A percentile compares a stretch with the other conserved stretches of the same genome.
Evolutionary conservation across 2,329 filamentous ascomycete species (phyloP).

Genomic region (Fusarium chaquense): DNA sequence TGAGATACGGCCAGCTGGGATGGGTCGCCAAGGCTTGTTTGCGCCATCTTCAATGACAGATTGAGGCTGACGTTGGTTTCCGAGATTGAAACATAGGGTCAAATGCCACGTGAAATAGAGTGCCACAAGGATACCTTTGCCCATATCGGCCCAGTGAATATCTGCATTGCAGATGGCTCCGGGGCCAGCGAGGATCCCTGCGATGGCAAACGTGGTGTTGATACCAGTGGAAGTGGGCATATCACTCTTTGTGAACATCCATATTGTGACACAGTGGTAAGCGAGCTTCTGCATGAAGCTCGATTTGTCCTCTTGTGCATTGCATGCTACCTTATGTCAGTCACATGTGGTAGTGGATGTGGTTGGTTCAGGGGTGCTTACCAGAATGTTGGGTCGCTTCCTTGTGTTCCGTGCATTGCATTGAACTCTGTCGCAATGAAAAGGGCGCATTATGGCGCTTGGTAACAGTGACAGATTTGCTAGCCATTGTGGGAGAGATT

Average conservation of each 20-base stretch:
- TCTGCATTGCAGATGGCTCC: slow-evolving; percentile 27
- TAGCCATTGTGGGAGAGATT: slow-evolving; percentile 9
- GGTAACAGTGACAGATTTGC: slow-evolving; percentile 19
- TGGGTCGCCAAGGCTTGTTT: slow-evolving; percentile 57
- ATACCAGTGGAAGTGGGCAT: slow-evolving; percentile 38
- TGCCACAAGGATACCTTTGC: slow-evolving; percentile 36
- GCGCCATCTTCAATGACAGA: slow-evolving; percentile 54
- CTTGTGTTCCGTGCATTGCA: background rate
- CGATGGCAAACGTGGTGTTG: slow-evolving; percentile 36
- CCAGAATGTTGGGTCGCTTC: slow-evolving; percentile 26
- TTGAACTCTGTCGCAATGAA: slow-evolving; percentile 1
- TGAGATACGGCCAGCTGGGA: slow-evolving; percentile 48
- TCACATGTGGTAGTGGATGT: slow-evolving; percentile 8
- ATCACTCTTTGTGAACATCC: slow-evolving; percentile 40
- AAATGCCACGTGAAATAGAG: slow-evolving; percentile 42
- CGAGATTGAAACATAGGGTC: slow-evolving; percentile 51
- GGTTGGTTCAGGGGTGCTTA: slow-evolving; percentile 27
- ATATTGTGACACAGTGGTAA: slow-evolving; percentile 33
- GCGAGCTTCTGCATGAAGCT: slow-evolving; percentile 20
- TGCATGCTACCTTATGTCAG: slow-evolving; percentile 27
- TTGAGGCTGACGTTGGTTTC: slow-evolving; percentile 53
- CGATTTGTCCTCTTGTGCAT: slow-evolving; percentile 5
- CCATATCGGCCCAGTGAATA: slow-evolving; percentile 26
- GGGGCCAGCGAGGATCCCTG: slow-evolving; percentile 35
- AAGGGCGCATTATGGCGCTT: slow-evolving; percentile 5